These are phyloP conservation scores for Lentinus polychrous DNA, from an alignment of 1,284 basidiomycete genomes.

Conservation along the genomic window DNA sequence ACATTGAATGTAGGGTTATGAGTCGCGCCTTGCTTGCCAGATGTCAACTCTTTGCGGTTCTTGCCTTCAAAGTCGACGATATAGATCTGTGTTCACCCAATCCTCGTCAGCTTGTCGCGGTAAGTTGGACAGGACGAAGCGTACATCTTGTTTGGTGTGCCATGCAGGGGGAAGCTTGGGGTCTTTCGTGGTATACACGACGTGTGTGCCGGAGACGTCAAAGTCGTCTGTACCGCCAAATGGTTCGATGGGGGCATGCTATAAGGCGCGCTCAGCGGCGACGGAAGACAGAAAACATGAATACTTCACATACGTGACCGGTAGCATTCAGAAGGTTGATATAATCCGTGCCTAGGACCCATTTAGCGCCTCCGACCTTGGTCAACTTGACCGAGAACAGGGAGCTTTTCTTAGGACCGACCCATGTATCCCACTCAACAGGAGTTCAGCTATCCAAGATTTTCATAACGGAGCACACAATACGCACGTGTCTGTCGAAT, in stretches of 20 bases:
- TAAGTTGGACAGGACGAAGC: background rate
- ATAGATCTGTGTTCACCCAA: slow-evolving; percentile 45
- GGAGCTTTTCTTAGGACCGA: slow-evolving; percentile 60
- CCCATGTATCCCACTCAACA: slow-evolving; percentile 84
- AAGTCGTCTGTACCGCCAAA: slow-evolving; percentile 77
- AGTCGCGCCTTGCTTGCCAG: slow-evolving; percentile 78
- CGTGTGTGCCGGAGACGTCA: slow-evolving; percentile 56
- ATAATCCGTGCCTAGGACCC: slow-evolving; percentile 47
- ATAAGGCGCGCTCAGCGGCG: no score
- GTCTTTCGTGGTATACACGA: slow-evolving; percentile 85
- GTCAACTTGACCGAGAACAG: slow-evolving; percentile 60
- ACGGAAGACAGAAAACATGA: no score
- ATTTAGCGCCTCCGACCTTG: slow-evolving; percentile 41
- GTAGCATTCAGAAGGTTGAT: slow-evolving; percentile 58
- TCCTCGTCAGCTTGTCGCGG: background rate
- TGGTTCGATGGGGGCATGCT: slow-evolving; percentile 77
- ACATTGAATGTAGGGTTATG: slow-evolving; percentile 62
- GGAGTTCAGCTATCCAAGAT: background rate
- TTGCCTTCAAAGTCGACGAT: slow-evolving; percentile 48
- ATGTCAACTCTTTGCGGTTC: slow-evolving; percentile 58
- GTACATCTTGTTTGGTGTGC: slow-evolving; percentile 77
- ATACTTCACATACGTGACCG: slow-evolving; percentile 44
- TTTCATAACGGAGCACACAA: background rate
- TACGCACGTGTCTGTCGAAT: slow-evolving; percentile 49
- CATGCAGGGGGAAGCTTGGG: slow-evolving; percentile 63